Evolutionary conservation across 805 yeast genomes (phyloP).

Genomic region (Pichia phayaonensis): DNA sequence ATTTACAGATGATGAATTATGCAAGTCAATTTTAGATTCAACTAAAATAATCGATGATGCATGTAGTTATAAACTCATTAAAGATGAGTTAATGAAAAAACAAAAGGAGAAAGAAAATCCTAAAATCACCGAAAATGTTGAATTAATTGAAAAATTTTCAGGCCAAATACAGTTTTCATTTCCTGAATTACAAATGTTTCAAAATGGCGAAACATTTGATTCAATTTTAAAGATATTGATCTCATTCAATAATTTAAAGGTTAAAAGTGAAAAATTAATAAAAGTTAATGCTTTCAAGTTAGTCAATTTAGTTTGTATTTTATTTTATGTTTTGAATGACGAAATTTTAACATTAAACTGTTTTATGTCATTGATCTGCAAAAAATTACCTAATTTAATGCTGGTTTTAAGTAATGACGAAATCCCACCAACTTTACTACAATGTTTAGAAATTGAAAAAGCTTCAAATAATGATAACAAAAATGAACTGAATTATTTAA

Average conservation of each 20-base stretch:
- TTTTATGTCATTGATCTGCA: slow-evolving; percentile 20
- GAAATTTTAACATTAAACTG: slow-evolving; percentile 20
- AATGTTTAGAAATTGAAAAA: slow-evolving; percentile 11
- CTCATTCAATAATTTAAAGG: slow-evolving; percentile 15
- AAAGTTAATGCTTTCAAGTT: slow-evolving; percentile 11
- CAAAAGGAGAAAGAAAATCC: slow-evolving; percentile 13
- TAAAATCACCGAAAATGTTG: slow-evolving; percentile 10
- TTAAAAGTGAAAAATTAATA: slow-evolving; percentile 7
- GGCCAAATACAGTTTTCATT: slow-evolving; percentile 19
- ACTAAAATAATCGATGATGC: slow-evolving; percentile 21
- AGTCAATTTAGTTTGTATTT: slow-evolving; percentile 22
- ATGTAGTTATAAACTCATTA: slow-evolving; percentile 23
- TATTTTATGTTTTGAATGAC: slow-evolving; percentile 20
- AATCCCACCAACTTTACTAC: slow-evolving; percentile 7
- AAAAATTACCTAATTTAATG: slow-evolving; percentile 21
- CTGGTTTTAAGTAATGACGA: slow-evolving; percentile 2
- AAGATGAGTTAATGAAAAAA: slow-evolving; percentile 12
- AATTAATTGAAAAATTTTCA: slow-evolving; percentile 19
- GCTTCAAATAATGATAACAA: background rate
- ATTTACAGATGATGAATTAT: slow-evolving; percentile 4
- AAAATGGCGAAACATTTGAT: slow-evolving; percentile 25
- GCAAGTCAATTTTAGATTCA: slow-evolving; percentile 14
- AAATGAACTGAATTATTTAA: slow-evolving; percentile 20
- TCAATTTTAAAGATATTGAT: slow-evolving; percentile 21
- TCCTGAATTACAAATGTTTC: slow-evolving; percentile 24